Conservation (phyloP, 768 basidiomycete genomes). For the Pleurotus tuoliensis region DNA sequence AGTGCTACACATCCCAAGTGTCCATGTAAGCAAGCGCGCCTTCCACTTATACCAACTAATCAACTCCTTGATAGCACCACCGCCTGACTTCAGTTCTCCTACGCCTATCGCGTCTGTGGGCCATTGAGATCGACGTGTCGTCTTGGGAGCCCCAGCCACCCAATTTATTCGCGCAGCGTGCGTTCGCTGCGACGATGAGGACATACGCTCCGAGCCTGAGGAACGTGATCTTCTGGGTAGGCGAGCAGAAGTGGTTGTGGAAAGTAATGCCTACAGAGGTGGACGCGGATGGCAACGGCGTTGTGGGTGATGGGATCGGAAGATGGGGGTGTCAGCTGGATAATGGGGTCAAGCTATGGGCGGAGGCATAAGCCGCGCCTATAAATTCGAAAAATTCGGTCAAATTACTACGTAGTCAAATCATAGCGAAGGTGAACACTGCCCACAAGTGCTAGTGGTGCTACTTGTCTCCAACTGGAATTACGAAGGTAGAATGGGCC, state of each 20-base stretch:
- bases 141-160: neutral
- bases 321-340: neutral
- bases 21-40: neutral
- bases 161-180: neutral
- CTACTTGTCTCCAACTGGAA: too few species aligned
- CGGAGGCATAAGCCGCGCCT: neutral
- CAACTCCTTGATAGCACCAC: neutral
- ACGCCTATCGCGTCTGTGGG: neutral
- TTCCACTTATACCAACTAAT: neutral
- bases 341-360: neutral
- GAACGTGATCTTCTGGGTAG: conserved; percentile 1
- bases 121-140: neutral
- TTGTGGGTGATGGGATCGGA: neutral
- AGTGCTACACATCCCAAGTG: neutral
- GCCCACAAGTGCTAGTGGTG: too few species aligned
- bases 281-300: neutral
- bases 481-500: too few species aligned
- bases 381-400: too few species aligned
- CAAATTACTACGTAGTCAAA: too few species aligned
- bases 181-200: neutral
- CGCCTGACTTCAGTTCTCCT: neutral
- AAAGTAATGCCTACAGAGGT: neutral
- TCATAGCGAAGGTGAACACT: too few species aligned
- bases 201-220: neutral
- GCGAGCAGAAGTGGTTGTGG: neutral